Base-by-base conservation (phyloP, 208 protist genomes). In the Acanthamoeba quina region DNA sequence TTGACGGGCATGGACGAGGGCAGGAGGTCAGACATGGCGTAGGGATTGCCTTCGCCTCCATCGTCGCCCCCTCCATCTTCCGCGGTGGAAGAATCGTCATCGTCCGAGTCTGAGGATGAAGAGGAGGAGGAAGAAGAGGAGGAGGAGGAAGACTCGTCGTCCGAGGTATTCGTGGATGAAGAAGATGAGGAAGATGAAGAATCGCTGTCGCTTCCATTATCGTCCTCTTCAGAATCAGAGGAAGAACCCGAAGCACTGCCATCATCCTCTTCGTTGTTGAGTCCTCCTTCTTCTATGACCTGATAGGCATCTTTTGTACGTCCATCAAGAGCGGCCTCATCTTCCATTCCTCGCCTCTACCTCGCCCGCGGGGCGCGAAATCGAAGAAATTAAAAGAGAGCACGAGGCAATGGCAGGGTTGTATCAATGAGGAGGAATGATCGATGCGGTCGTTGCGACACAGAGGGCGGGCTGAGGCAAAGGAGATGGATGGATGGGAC, bases 11-110 rank as follows among this genome's bases (percentile, higher is more conserved):
- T 31, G 24, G 78, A 64, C n/a, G 78, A 64, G n/a, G 78, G 49
- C 52, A 86, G 78, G 15, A 86, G 78, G 78, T 86, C 31, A 24
- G 78, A 86, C 78, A 86, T 86, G 78, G 78, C 31, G 10, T 86
- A 86, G 29, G 78, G 78, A 13, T 86, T 41, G 78, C 24, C 78
- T n/a, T 62, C 78, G 26, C 7, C 47, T 5, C 52, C 78, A 34
- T 86, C 52, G 9, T 83, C 74, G 24, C 74, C 74, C 9, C 47
- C 74, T 34, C 47, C 44, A 21, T 86, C 44, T 9, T 86, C 52
- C 5, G 31, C 72, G 17, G 31, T 80, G 19, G 31, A 44, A 13
- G 72, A 52, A 44, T 44, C 31, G 49, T 58, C 78, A 34, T 62
- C 74, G 11, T n/a, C 34, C 31, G 54, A 37, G 24, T 64, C 78